These are phyloP conservation scores for Coniochaeta sp. DNA, from an alignment of 2,329 filamentous ascomycete genomes.

Conservation along the genomic window DNA sequence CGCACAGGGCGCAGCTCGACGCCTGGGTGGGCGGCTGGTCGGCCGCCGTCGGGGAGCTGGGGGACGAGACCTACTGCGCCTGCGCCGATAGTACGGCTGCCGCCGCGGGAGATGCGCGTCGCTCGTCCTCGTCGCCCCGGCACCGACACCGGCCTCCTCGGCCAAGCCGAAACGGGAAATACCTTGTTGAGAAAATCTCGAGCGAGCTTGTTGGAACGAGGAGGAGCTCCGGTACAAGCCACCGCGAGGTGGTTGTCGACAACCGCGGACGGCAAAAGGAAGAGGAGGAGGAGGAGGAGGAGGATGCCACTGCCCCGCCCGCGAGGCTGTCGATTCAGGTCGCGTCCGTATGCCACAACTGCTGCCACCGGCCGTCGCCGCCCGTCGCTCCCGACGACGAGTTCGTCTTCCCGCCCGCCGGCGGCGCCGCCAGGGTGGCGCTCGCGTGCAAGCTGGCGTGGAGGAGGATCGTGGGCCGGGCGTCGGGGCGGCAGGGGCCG, in stretches of 20 bases:
- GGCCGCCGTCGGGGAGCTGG: slow-evolving; percentile 11
- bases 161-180: too few species aligned
- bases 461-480: neutral
- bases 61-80: slow-evolving; percentile 15
- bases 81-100: slow-evolving; percentile 11
- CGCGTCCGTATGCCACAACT: neutral
- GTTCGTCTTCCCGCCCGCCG: neutral
- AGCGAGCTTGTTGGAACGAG: too few species aligned
- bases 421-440: neutral
- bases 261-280: too few species aligned
- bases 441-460: neutral
- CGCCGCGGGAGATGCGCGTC: neutral
- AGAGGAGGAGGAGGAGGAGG: neutral
- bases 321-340: neutral
- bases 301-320: neutral
- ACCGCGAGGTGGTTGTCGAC: too few species aligned
- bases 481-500: neutral
- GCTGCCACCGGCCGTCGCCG: slow-evolving; percentile 1
- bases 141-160: too few species aligned
- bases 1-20: neutral
- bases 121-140: neutral
- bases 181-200: too few species aligned
- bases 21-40: slow-evolving; percentile 16
- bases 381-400: slow-evolving; percentile 1
- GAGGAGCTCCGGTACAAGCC: too few species aligned